phyloP scores from a whole-genome alignment of 2,329 filamentous ascomycete species.

The Fusarium incarnatum region DNA sequence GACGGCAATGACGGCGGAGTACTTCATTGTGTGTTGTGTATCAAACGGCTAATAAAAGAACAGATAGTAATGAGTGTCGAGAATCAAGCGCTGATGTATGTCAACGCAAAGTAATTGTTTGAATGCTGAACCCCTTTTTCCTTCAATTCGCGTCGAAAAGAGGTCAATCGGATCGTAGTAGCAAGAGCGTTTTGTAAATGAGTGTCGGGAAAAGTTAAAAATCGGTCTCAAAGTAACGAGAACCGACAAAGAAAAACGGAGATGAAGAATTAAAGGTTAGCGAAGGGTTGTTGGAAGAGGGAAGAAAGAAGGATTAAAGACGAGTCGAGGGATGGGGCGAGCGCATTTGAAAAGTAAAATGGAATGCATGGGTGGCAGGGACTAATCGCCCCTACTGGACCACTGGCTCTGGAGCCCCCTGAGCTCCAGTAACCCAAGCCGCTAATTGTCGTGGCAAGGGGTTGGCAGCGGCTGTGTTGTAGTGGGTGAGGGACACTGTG shows the following conservation, averaged over 20 bases:
- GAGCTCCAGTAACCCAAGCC: constrained; percentile 25
- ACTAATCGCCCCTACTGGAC: constrained; percentile 20
- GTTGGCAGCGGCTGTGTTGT: constrained; percentile 19
- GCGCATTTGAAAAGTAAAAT: constrained; percentile 39
- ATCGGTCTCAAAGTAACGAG: constrained; percentile 43
- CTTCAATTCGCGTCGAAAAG: constrained; percentile 21
- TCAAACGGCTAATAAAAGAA: constrained; percentile 35
- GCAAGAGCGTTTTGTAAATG: constrained; percentile 40
- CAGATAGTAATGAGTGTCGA: constrained; percentile 35
- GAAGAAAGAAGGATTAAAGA: constrained; percentile 27
- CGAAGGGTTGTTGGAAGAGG: constrained; percentile 42
- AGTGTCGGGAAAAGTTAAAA: constrained; percentile 48
- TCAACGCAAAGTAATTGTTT: constrained; percentile 24
- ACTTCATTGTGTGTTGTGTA: constrained; percentile 49
- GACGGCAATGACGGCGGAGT: constrained; percentile 55
- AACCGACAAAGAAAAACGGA: constrained; percentile 39
- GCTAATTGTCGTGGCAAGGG: constrained; percentile 39
- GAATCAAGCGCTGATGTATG: constrained; percentile 26
- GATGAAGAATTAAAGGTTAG: constrained; percentile 44
- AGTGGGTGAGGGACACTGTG: constrained; percentile 30
- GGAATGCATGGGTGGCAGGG: constrained; percentile 29
- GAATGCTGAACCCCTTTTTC: constrained; percentile 39
- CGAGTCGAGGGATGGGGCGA: constrained; percentile 32
- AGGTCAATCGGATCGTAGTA: constrained; percentile 19
- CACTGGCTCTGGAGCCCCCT: constrained; percentile 18